Base-by-base conservation (phyloP, 2,329 filamentous ascomycete species). In the Coniochaeta hoffmannii region DNA sequence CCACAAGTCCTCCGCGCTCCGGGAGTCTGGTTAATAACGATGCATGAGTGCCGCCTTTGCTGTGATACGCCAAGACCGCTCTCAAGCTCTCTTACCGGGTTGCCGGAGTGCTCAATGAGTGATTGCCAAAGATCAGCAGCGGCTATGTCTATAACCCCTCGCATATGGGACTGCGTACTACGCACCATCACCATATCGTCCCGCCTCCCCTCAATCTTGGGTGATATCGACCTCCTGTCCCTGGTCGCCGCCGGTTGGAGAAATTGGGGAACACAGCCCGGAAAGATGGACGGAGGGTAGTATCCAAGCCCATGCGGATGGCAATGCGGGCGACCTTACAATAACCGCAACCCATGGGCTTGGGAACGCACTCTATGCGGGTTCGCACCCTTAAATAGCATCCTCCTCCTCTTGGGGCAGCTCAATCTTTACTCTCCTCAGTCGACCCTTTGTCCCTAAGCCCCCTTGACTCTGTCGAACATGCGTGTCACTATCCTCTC, bases 401-500 rank as follows among this genome's bases (percentile, higher is more conserved):
- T 31, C 31, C 10, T 19, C n/a, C 19, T 3, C 24, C 26, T 12
- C 30, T 14, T 11, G 14, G 8, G 2, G 46, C 14, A 50, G 5
- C 12, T n/a, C 22, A 31, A 9, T n/a, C 30, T n/a, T 14, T 50
- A 11, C 15, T 15, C 26, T 31, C 49, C 15, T 31, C 31, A 31
- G 49, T 34, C 28, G 15, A 19, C 28, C 22, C 14, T 50, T 12
- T 12, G n/a, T 15, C 19, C 49, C 26, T 34, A 9, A 34, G 30
- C 28, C 7, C 17, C 5, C 49, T 34, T 32, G 30, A 26, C 17
- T 9, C 14, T 10, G 5, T 10, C 8, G 56, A 57, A 31, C 15
- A 61, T 61, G 60, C 53, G 56, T 11, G 44, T 58, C 28, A 14
- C 58, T n/a, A 38, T 59, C 36, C 19, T 62, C 38, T 26, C 22